A percentile compares a stretch with the other conserved stretches of the same genome.
Conservation (phyloP, 257 asterid species). For the Datura wrightii region DNA sequence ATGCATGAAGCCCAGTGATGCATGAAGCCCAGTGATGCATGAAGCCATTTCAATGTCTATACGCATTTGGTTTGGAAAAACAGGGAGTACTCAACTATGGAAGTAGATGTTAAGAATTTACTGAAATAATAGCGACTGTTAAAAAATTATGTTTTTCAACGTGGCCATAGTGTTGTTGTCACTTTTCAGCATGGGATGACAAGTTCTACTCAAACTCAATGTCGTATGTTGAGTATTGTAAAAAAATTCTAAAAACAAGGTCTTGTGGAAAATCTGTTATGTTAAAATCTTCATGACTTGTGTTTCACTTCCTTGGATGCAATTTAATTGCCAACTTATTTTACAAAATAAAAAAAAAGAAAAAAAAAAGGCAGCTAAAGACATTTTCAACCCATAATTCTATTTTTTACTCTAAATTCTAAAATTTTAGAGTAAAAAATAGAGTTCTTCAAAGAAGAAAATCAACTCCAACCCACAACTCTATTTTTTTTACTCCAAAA, state of each 20-base stretch:
- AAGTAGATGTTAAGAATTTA: background rate
- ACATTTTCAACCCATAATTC: too few species aligned
- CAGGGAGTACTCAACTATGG: background rate
- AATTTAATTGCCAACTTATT: too few species aligned
- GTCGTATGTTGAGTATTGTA: background rate
- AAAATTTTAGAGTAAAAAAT: too few species aligned
- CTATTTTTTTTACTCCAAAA: too few species aligned
- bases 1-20: background rate
- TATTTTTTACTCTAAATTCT: too few species aligned
- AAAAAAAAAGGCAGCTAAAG: too few species aligned
- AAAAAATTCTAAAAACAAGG: background rate
- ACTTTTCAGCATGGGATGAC: background rate
- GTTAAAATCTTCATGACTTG: background rate
- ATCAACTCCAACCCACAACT: too few species aligned
- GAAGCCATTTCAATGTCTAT: background rate
- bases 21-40: constrained; percentile 32
- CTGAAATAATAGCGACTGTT: background rate
- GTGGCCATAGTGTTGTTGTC: background rate
- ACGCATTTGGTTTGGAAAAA: background rate
- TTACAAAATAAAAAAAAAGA: too few species aligned
- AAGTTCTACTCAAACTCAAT: background rate
- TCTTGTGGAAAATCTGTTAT: background rate
- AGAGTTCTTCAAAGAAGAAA: too few species aligned
- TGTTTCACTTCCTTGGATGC: background rate
- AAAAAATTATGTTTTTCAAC: background rate